Percentiles rank a stretch among this genome's conserved stretches.
phyloP scores from a whole-genome alignment of 2,329 filamentous ascomycete species.

The Xylariales sp. region DNA sequence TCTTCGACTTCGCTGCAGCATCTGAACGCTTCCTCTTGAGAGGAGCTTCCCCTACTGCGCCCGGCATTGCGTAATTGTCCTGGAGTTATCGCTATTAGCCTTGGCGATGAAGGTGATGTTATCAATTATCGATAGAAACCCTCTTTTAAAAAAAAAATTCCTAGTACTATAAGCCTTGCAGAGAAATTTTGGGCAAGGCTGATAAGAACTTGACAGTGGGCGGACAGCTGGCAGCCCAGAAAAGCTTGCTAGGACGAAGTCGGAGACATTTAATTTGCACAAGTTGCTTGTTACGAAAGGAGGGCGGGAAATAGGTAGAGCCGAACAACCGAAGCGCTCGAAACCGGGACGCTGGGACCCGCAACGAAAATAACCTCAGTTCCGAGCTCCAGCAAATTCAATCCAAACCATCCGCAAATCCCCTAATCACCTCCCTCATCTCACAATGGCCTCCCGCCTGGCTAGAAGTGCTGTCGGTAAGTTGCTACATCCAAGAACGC shows the following conservation, averaged over 20 bases:
- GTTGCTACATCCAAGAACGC: conserved; percentile 43
- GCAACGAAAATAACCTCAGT: conserved; percentile 9
- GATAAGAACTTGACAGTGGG: background rate
- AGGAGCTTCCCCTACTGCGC: conserved; percentile 21
- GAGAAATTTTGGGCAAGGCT: background rate
- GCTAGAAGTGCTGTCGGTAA: conserved; percentile 92
- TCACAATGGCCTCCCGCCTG: conserved; percentile 96
- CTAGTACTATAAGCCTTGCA: background rate
- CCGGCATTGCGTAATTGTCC: conserved; percentile 21
- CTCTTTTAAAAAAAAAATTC: too few species aligned
- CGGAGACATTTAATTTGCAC: too few species aligned
- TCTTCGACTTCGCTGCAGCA: conserved; percentile 39
- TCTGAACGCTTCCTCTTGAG: conserved; percentile 50
- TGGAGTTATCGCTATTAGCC: too few species aligned
- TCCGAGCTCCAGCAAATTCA: conserved; percentile 20
- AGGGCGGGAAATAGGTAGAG: conserved; percentile 4
- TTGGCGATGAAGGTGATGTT: too few species aligned
- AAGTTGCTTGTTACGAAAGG: too few species aligned
- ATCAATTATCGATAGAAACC: too few species aligned
- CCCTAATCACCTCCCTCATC: conserved; percentile 53
- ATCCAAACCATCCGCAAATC: conserved; percentile 37
- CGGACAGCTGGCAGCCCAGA: background rate
- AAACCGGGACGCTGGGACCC: conserved; percentile 5
- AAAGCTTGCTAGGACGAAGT: too few species aligned
- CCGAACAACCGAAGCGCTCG: conserved; percentile 4